Evolutionary conservation across 202 grass and related monocot genomes (phyloP), one percentile per base, ranked within the genome.

Genomic region (Schoenoplectus triqueter): DNA sequence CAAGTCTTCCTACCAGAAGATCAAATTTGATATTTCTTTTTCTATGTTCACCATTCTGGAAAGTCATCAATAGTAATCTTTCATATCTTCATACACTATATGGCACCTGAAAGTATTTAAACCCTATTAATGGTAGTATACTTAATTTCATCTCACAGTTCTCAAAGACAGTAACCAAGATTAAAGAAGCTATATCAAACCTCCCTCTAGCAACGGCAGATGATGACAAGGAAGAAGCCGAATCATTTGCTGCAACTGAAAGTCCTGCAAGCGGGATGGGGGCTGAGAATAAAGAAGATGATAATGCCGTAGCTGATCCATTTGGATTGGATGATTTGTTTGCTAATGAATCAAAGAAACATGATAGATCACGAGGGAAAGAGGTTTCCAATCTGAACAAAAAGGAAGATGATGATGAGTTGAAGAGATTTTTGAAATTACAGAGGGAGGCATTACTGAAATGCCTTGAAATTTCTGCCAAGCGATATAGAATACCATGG

Each of bases 271-370:
- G n/a, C 22, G 47, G 50, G 50, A 40, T 15, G 31, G 31, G 21
- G 21, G 55, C 48, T 1, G 84, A 89, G 15, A 89, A 41, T 59
- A 85, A 86, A 61, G 42, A 81, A 83, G 85, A 76, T 31, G 31
- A 31, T 54, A 72, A 40, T 7, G 11, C 9, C 5, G 64, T 82
- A 0, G 91, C 85, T 64, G 95, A 95, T 89, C 95, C 95, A 82
- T 95, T 95, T 77, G 93, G 95, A 73, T 88, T 95, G 81, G 95
- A 95, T 66, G 49, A 61, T 83, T 86, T 98, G 10, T 92, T 98
- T 73, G 80, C 86, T 21, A 68, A 63, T 65, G 86, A 86, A 67
- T 86, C 90, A 0, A 93, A 93, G 90, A 94, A 90, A 79, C 81
- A 88, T 0, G 88, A 89, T 69, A 90, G 72, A 74, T 80, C 85